A percentile compares a stretch with the other conserved stretches of the same genome.
phyloP scores from a whole-genome alignment of 2,329 filamentous ascomycete species.

The Verticillium albo-atrum region DNA sequence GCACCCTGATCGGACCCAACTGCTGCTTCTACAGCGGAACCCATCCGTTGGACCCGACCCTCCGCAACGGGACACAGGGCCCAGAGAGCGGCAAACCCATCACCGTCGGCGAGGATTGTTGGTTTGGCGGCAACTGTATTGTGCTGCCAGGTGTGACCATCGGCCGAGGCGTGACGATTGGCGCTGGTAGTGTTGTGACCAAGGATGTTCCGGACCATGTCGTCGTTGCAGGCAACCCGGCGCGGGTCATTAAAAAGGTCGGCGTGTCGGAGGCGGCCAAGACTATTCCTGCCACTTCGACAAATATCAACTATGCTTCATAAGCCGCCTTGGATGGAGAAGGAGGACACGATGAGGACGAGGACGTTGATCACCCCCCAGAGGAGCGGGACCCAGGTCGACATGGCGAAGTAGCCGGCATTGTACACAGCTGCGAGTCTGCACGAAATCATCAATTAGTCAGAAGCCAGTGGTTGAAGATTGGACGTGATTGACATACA shows the following conservation, averaged over 20 bases:
- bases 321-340: slow-evolving; percentile 86
- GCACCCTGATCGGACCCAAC: slow-evolving; percentile 75
- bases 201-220: slow-evolving; percentile 64
- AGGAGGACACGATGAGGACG: slow-evolving; percentile 79
- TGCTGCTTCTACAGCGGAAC: slow-evolving; percentile 70
- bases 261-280: slow-evolving; percentile 21
- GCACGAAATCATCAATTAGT: neutral
- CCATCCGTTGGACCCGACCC: slow-evolving; percentile 70
- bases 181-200: slow-evolving; percentile 79
- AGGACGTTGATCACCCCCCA: slow-evolving; percentile 85
- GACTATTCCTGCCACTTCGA: slow-evolving; percentile 1
- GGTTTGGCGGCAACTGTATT: slow-evolving; percentile 68
- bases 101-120: slow-evolving; percentile 74
- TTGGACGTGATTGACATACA: slow-evolving; percentile 52
- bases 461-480: slow-evolving; percentile 13
- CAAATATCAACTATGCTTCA: slow-evolving; percentile 33
- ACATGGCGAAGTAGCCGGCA: slow-evolving; percentile 82
- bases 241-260: slow-evolving; percentile 46
- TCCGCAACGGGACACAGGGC: slow-evolving; percentile 70
- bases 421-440: slow-evolving; percentile 78
- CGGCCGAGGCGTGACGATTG: slow-evolving; percentile 68
- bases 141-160: slow-evolving; percentile 76
- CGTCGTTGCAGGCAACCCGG: slow-evolving; percentile 64
- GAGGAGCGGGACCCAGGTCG: slow-evolving; percentile 87
- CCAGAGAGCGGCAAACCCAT: slow-evolving; percentile 74